Base-by-base conservation (phyloP, 1,139 yeast species). In the Suhomyces choctaworum region DNA sequence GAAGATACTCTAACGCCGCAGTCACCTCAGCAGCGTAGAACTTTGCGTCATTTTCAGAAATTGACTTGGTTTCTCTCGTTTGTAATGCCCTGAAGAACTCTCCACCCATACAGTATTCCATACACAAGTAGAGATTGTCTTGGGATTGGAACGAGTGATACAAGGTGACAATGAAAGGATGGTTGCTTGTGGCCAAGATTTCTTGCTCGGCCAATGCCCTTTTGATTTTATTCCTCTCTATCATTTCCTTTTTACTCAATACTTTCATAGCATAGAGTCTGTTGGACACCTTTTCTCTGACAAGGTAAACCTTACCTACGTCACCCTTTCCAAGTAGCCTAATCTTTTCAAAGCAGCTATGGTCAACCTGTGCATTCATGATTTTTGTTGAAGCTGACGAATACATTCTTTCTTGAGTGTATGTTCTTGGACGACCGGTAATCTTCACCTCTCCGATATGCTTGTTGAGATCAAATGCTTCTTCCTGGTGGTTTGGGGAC, bases 101-200 rank as follows among this genome's bases (percentile, higher is more conserved):
- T 31, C 99, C 98, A 14, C 99, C 99, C 94, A 92, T 89, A 57
- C 98, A 94, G 54, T 92, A 94, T 60, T 94, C 99, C 96, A 94
- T 90, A 58, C 98, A 94, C 34, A 94, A 74, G 54, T 90, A 94
- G n/a, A 94, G 64, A 55, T 85, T 81, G 47, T 90, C 97, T 38
- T 87, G 94, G 9, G 95, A 84, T 61, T 94, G 98, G 66, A 94
- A 94, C 0, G 97, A 89, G 60, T 94, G 98, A 56, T 94, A 90
- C 29, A 94, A 70, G 0, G 98, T 89, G 27, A 94, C 97, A 51
- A 94, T 92, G 53, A 94, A 94, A 1, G 99, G 99, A 60, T 94
- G 98, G 57, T 90, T 89, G 32, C 94, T 83, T 1, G 97, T 86
- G 5, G 97, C 96, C 42, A 94, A 69, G 48, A 94, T 94, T 58